Percentiles rank a stretch among this genome's conserved stretches.
Conservation (phyloP, 345 rosid genomes). For the Hibiscus mutabilis region DNA sequence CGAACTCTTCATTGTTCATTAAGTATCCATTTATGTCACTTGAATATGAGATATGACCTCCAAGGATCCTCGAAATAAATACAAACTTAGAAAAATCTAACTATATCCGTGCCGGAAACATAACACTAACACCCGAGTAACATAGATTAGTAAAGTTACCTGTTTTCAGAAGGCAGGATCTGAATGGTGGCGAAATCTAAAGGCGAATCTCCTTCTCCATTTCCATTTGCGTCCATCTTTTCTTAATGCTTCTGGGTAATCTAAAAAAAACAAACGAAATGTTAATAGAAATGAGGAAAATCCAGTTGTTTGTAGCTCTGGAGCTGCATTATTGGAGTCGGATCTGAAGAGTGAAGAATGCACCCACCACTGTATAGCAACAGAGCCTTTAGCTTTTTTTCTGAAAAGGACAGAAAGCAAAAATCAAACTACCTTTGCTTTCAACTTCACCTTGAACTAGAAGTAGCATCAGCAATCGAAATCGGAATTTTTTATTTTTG, state of each 20-base stretch:
- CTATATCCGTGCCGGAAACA: too few species aligned
- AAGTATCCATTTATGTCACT: too few species aligned
- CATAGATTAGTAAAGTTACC: conserved; percentile 20
- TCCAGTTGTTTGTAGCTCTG: neutral
- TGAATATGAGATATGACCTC: too few species aligned
- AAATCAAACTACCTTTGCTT: neutral
- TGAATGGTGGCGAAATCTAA: conserved; percentile 47
- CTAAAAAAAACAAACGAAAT: neutral
- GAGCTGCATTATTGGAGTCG: neutral
- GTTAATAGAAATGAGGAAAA: neutral
- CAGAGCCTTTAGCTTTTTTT: neutral
- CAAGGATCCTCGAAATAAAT: too few species aligned
- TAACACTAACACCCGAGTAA: too few species aligned
- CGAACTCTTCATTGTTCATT: too few species aligned
- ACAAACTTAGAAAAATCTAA: too few species aligned
- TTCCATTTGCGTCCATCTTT: conserved; percentile 33
- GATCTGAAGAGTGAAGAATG: neutral
- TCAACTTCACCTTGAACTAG: neutral
- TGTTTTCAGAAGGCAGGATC: conserved; percentile 35
- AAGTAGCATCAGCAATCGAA: neutral
- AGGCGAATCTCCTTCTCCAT: conserved; percentile 12
- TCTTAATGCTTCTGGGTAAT: too few species aligned
- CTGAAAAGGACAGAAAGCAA: neutral
- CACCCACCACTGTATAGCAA: neutral
- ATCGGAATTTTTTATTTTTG: neutral